Conservation (phyloP, 805 yeast genomes). For the Yamadazyma akitaensis region DNA sequence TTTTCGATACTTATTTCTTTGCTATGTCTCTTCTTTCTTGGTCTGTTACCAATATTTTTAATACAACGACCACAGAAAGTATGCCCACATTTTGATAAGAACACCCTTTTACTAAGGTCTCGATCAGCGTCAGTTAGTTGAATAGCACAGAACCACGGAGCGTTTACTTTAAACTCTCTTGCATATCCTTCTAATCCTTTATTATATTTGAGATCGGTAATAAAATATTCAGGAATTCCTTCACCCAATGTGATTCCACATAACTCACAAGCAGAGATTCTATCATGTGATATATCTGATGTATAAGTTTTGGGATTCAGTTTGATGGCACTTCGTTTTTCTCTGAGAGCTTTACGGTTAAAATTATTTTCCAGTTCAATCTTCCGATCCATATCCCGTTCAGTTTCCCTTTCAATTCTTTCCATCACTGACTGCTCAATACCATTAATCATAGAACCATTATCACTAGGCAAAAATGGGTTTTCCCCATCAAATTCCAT, state of each 20-base stretch:
- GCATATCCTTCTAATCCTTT: slow-evolving; percentile 23
- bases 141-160: slow-evolving; percentile 62
- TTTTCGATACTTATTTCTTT: slow-evolving; percentile 24
- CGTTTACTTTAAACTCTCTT: slow-evolving; percentile 33
- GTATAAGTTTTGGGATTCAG: slow-evolving; percentile 27
- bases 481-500: not conserved
- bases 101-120: slow-evolving; percentile 31
- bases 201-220: slow-evolving; percentile 31
- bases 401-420: slow-evolving; percentile 40
- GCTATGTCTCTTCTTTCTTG: slow-evolving; percentile 18
- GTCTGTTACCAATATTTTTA: slow-evolving; percentile 53
- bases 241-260: slow-evolving; percentile 74
- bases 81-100: slow-evolving; percentile 75
- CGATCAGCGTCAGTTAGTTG: slow-evolving; percentile 23
- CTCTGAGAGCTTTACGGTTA: slow-evolving; percentile 27
- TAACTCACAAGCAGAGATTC: slow-evolving; percentile 44
- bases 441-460: not conserved
- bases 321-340: slow-evolving; percentile 25
- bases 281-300: slow-evolving; percentile 22
- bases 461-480: not conserved
- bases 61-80: slow-evolving; percentile 84
- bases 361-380: slow-evolving; percentile 27
- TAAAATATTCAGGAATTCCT: slow-evolving; percentile 60
- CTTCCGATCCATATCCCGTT: slow-evolving; percentile 30
- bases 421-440: slow-evolving; percentile 29